Evolutionary conservation across 1,139 yeast species (phyloP).

Genomic region (Scheffersomyces titani): DNA sequence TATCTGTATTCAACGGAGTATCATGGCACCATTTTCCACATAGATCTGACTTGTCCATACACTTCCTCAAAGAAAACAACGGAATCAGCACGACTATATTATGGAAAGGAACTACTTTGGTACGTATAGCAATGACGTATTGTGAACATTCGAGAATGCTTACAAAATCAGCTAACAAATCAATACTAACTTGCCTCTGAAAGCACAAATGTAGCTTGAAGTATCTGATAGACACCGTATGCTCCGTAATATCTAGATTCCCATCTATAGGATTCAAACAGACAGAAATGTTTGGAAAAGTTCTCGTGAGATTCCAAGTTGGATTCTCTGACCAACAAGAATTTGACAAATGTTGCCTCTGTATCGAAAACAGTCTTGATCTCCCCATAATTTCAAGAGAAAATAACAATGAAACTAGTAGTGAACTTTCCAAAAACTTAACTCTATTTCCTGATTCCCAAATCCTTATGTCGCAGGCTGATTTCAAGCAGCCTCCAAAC

Average conservation of each 20-base stretch:
- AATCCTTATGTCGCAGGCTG: background rate
- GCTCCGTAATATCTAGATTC: slow-evolving; percentile 19
- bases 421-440: background rate
- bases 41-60: slow-evolving; percentile 22
- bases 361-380: slow-evolving; percentile 5
- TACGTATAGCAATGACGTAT: slow-evolving; percentile 10
- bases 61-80: slow-evolving; percentile 11
- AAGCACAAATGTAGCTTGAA: background rate
- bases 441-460: background rate
- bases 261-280: slow-evolving; percentile 30
- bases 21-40: slow-evolving; percentile 31
- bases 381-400: slow-evolving; percentile 1
- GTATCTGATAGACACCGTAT: background rate
- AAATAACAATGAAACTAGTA: background rate
- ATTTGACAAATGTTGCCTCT: slow-evolving; percentile 9
- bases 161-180: background rate
- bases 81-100: slow-evolving; percentile 12
- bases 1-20: slow-evolving; percentile 8
- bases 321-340: slow-evolving; percentile 7
- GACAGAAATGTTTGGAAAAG: slow-evolving; percentile 16
- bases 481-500: background rate
- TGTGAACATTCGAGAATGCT: background rate
- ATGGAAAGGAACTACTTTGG: slow-evolving; percentile 26
- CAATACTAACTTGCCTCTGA: slow-evolving; percentile 5
- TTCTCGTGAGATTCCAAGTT: slow-evolving; percentile 16